Evolutionary conservation across 169 alveolate species (phyloP), one percentile per base, ranked within the genome.

Genomic region (Ichthyophthirius multifiliis): DNA sequence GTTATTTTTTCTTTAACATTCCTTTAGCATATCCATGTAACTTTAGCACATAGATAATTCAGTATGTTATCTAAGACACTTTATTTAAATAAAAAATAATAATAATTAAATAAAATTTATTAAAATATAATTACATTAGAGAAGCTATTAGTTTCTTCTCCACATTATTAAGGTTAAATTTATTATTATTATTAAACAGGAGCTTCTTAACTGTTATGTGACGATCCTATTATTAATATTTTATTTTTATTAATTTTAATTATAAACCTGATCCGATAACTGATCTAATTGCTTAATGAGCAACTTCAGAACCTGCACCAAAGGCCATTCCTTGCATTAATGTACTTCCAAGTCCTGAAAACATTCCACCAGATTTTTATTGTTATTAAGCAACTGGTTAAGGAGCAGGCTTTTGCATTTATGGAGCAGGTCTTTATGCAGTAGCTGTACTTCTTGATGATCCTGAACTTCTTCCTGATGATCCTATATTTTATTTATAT

Each of bases 251-350:
- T n/a, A n/a, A n/a, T n/a, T n/a, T n/a, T n/a, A n/a, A n/a, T n/a
- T n/a, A n/a, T n/a, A n/a, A n/a, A 64, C 86, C 86, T 18, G 87
- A 73, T 32, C 93, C 93, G 45, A 85, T 82, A 7, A 89, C 43
- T 6, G 85, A 39, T 75, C 89, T 84, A 43, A 89, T 83, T 18
- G 89, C 91, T 77, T 84, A 82, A 74, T 89, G 93, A 43, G 88
- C 93, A n/a, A 89, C 82, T 65, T 84, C 93, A 18, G 89, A 80
- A 41, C 93, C 93, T 46, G 90, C 93, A 32, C 93, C 93, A 45
- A 89, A 82, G 55, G 93, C 93, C 87, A 83, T 83, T 55, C 93
- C 93, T 73, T 67, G 65, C 46, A 83, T 73, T 9, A 89, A 43
- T 74, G 90, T 85, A 20, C 77, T 41, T 12, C 93, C 93, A 34